Conservation (phyloP, 768 basidiomycete species). For the Boletus barrowsii region DNA sequence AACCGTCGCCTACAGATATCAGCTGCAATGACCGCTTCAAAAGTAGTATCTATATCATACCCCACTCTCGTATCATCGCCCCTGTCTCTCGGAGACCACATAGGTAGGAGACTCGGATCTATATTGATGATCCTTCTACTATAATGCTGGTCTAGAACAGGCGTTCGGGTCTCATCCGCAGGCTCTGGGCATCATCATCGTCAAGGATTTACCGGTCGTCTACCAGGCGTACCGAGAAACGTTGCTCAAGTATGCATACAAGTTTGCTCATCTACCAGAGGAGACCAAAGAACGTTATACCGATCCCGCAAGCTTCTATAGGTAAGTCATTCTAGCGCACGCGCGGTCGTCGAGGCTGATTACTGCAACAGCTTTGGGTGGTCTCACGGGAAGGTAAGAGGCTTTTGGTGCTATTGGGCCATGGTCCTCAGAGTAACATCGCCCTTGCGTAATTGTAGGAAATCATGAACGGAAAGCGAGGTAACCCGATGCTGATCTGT, state of each 20-base stretch:
- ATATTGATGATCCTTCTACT: background rate
- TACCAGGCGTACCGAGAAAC: constrained; percentile 65
- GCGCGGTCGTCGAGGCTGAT: background rate
- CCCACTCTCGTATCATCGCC: constrained; percentile 52
- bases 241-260: constrained; percentile 70
- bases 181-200: constrained; percentile 76
- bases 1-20: constrained; percentile 15
- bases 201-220: constrained; percentile 72
- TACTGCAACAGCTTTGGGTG: constrained; percentile 74
- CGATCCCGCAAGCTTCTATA: constrained; percentile 70
- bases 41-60: constrained; percentile 59
- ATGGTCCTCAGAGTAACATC: background rate
- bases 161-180: constrained; percentile 81
- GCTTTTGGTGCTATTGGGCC: background rate
- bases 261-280: constrained; percentile 72
- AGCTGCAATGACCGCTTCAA: constrained; percentile 7
- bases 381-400: constrained; percentile 86
- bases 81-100: constrained; percentile 50
- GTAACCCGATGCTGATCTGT: constrained; percentile 30
- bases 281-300: constrained; percentile 67
- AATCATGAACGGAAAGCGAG: constrained; percentile 93
- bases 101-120: constrained; percentile 44
- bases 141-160: constrained; percentile 44
- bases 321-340: constrained; percentile 42
- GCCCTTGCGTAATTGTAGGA: constrained; percentile 46